Evolutionary conservation across 225 moss, liverwort and hornwort genomes (phyloP).

Genomic region (Pseudisothecium myosuroides): DNA sequence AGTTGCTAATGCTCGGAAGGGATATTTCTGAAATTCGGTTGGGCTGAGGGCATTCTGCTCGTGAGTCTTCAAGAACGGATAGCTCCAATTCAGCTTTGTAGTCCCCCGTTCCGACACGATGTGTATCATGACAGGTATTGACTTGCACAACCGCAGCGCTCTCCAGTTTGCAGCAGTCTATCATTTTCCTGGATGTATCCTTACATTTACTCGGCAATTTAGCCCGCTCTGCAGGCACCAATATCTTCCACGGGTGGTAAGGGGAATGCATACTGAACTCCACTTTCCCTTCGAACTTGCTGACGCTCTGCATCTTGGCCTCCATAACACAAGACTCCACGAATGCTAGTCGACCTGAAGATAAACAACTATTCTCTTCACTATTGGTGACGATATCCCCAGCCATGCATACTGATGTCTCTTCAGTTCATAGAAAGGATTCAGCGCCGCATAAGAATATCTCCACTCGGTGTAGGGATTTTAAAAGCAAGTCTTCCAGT

Average conservation of each 20-base stretch:
- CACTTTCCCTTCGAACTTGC: constrained; percentile 19
- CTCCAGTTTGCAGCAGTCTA: constrained; percentile 1
- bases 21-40: not conserved
- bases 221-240: constrained; percentile 23
- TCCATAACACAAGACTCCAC: constrained; percentile 10
- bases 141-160: not conserved
- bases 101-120: constrained; percentile 3
- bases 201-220: constrained; percentile 22
- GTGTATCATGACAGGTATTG: not conserved
- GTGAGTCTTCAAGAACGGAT: not conserved
- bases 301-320: constrained; percentile 23
- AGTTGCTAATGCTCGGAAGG: constrained; percentile 16
- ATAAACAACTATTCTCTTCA: not conserved
- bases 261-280: constrained; percentile 16
- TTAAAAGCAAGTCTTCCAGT: not conserved
- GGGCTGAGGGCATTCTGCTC: not conserved
- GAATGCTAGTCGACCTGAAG: not conserved
- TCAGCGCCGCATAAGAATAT: not conserved
- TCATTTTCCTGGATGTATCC: constrained; percentile 16
- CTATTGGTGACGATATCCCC: not conserved
- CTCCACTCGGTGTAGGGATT: not conserved
- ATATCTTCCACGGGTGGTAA: constrained; percentile 25
- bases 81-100: not conserved
- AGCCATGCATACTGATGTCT: constrained; percentile 5
- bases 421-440: not conserved